Evolutionary conservation across 2,329 filamentous ascomycete species (phyloP).

Genomic region (Colletotrichum graminicola): DNA sequence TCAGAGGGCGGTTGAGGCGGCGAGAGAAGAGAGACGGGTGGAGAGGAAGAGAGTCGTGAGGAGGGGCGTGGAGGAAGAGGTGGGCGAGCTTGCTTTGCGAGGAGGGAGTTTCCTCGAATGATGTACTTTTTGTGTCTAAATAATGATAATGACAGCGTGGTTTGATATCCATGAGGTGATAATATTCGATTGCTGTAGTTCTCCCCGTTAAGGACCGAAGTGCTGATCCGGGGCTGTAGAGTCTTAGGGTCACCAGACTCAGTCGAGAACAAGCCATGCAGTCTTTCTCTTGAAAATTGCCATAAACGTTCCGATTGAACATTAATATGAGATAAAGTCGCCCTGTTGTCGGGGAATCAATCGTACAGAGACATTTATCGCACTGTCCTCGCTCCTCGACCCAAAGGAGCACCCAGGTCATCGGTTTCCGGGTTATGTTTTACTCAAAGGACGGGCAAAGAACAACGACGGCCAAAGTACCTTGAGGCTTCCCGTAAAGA

Average conservation of each 20-base stretch:
- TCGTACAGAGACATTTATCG: slow-evolving; percentile 7
- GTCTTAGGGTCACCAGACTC: background rate
- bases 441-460: too few relatives aligned
- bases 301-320: too few relatives aligned
- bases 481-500: too few relatives aligned
- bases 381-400: background rate
- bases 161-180: background rate
- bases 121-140: background rate
- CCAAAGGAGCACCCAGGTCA: background rate
- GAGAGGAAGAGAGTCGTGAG: background rate
- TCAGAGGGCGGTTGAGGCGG: background rate
- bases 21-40: slow-evolving; percentile 12
- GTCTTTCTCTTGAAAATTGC: too few relatives aligned
- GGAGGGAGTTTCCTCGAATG: too few relatives aligned
- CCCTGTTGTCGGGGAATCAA: background rate
- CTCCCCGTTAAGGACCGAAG: too few relatives aligned
- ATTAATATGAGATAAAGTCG: background rate
- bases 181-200: background rate
- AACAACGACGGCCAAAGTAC: too few relatives aligned
- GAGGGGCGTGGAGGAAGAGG: background rate
- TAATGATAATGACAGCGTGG: background rate
- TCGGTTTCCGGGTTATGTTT: too few relatives aligned
- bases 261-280: too few relatives aligned
- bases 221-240: background rate
- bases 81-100: background rate